Evolutionary conservation across 2,329 filamentous ascomycete species (phyloP), one percentile per base, ranked within the genome.

Genomic region (Xylaria sp.): DNA sequence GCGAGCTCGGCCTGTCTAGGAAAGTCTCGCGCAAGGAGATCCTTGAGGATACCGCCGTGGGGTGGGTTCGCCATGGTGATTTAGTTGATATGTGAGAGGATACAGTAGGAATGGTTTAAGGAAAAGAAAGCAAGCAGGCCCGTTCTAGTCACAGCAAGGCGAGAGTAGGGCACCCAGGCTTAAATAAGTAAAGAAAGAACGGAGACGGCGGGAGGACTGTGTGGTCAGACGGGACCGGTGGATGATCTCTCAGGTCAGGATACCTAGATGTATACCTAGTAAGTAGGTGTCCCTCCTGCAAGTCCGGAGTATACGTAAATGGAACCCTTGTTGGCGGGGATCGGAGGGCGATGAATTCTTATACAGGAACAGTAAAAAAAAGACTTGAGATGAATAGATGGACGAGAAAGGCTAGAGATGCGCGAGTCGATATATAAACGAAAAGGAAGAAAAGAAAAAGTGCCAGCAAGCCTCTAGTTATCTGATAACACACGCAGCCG

Each of bases 41-140:
- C 96, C 92, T 98, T 98, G 79, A 99, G 93, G 86, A 95, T 86
- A 79, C 96, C 96, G 84, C 95, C 95, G 80, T 96, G 92, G 74
- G 93, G 92, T 81, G 88, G 77, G 82, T 90, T 90, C 78, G 89
- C 88, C 89, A 91, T 91, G 73, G 72, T 85, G 77, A 73, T 36
- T 58, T 45, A 5, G 59, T 48, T 58, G 32, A 48, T 27, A 27
- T 55, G 4, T 39, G 21, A 30, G 51, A 61, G 27, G 9, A 36
- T 24, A 50, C 27, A 47, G 19, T 36, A 45, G 58, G n/a, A 62
- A 19, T 8, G 21, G 54, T 11, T 62, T n/a, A 45, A 34, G 21
- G 12, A 64, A 32, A 58, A 54, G 51, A 42, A 57, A 50, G 42
- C 11, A 55, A 55, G 53, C 36, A 59, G 24, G 19, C 27, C 47